Conservation (phyloP, 805 yeast genomes). For the Starmerella roubikii region DNA sequence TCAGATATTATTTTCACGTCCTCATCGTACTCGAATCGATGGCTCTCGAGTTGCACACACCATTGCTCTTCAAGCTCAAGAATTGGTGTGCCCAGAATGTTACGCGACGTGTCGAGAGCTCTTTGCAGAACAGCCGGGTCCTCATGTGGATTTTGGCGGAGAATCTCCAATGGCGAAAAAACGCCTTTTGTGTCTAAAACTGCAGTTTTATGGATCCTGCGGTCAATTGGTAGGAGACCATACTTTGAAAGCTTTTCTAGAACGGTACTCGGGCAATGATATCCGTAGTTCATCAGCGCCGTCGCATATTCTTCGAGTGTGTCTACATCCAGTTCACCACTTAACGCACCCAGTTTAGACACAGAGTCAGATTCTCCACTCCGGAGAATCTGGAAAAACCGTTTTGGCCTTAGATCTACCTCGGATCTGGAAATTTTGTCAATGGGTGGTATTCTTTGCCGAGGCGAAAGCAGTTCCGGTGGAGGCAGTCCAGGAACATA, state of each 20-base stretch:
- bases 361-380: not conserved
- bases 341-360: too few relatives aligned
- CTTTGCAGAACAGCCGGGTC: not conserved
- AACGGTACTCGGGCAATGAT: not conserved
- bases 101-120: too few relatives aligned
- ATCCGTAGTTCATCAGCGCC: not conserved
- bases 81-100: too few relatives aligned
- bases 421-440: slow-evolving; percentile 5
- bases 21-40: too few relatives aligned
- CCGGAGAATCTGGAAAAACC: not conserved
- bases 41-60: too few relatives aligned
- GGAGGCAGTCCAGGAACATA: not conserved
- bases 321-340: not conserved
- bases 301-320: slow-evolving; percentile 2
- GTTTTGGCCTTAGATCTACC: slow-evolving; percentile 2
- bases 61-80: too few relatives aligned
- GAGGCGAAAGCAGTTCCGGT: not conserved
- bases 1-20: not conserved
- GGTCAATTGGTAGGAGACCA: too few relatives aligned
- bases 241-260: too few relatives aligned
- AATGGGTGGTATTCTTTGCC: slow-evolving; percentile 9
- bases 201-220: too few relatives aligned
- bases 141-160: not conserved
- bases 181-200: too few relatives aligned
- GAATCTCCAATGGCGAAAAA: not conserved